A percentile compares a stretch with the other conserved stretches of the same genome.
These are phyloP conservation scores for Fusarium xylarioides DNA, from an alignment of 2,329 filamentous ascomycete species.

Conservation along the genomic window DNA sequence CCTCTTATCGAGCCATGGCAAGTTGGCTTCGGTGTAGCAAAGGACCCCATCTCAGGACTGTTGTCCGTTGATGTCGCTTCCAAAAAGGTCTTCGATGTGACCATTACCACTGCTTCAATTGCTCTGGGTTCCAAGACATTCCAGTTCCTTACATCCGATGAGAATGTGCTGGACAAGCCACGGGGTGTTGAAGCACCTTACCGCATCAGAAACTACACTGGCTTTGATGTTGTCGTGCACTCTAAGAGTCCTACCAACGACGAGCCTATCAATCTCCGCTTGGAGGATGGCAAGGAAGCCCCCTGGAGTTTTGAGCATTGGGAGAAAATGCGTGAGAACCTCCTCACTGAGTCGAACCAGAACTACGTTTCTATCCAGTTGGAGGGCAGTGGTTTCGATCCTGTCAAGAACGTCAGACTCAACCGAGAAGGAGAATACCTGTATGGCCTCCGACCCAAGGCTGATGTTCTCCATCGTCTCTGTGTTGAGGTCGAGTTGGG, in stretches of 20 bases:
- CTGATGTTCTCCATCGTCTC: conserved; percentile 85
- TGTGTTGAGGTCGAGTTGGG: conserved; percentile 92
- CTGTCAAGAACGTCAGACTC: conserved; percentile 85
- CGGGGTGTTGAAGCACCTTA: conserved; percentile 92
- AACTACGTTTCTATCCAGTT: conserved; percentile 84
- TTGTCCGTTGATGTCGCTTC: conserved; percentile 88
- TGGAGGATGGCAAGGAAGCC: conserved; percentile 88
- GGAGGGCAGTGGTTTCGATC: conserved; percentile 94
- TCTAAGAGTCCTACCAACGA: conserved; percentile 73
- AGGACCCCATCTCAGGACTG: conserved; percentile 76
- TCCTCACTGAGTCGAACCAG: conserved; percentile 83
- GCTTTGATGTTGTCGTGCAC: conserved; percentile 87
- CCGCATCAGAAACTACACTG: conserved; percentile 92
- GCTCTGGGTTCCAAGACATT: conserved; percentile 92
- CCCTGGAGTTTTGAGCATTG: conserved; percentile 98
- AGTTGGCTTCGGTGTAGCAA: conserved; percentile 88
- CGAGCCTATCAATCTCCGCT: conserved; percentile 75
- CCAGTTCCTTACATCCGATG: conserved; percentile 85
- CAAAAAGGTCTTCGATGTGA: conserved; percentile 89
- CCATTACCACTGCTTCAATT: conserved; percentile 91
- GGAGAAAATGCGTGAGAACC: conserved; percentile 92
- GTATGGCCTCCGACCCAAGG: conserved; percentile 88
- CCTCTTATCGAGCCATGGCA: conserved; percentile 96
- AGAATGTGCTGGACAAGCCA: conserved; percentile 90
- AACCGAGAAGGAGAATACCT: conserved; percentile 94